phyloP scores from a whole-genome alignment of 805 yeast genomes.

The Myxozyma nipponensis region DNA sequence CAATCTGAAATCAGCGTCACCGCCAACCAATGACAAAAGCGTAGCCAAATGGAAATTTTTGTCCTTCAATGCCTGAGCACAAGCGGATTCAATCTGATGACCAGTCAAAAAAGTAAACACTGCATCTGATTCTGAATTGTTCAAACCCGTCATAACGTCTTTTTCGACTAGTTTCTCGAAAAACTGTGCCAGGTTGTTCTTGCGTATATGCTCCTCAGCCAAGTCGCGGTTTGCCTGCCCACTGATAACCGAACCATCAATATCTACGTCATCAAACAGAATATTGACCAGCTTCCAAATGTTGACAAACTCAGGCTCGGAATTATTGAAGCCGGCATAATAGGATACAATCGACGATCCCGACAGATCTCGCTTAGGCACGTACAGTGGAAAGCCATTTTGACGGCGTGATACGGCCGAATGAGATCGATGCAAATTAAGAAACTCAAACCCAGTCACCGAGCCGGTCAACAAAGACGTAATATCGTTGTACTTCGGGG shows the following conservation, averaged over 20 bases:
- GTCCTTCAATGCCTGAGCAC: conserved; percentile 54
- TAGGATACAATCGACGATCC: not conserved
- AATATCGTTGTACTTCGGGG: not conserved
- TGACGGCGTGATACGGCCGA: conserved; percentile 5
- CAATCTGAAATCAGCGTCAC: conserved; percentile 57
- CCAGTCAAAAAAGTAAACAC: conserved; percentile 35
- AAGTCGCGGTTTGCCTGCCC: conserved; percentile 12
- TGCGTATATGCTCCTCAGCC: conserved; percentile 36
- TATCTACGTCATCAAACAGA: conserved; percentile 49
- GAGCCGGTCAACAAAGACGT: not conserved
- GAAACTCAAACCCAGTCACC: conserved; percentile 7
- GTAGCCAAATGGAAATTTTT: conserved; percentile 68
- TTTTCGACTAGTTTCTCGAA: conserved; percentile 44
- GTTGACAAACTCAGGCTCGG: conserved; percentile 19
- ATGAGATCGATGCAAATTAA: conserved; percentile 5
- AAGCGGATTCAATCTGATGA: conserved; percentile 61
- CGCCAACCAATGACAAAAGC: conserved; percentile 63
- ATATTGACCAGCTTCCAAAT: conserved; percentile 58
- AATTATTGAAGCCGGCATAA: not conserved
- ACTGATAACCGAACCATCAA: conserved; percentile 6
- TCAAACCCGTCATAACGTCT: conserved; percentile 35
- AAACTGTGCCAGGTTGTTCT: conserved; percentile 54
- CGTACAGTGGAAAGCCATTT: conserved; percentile 12
- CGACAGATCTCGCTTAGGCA: conserved; percentile 1
- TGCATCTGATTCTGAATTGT: conserved; percentile 37